Evolutionary conservation across 2,329 filamentous ascomycete genomes (phyloP), one percentile per base, ranked within the genome.

Genomic region (Clarireedia sp.): DNA sequence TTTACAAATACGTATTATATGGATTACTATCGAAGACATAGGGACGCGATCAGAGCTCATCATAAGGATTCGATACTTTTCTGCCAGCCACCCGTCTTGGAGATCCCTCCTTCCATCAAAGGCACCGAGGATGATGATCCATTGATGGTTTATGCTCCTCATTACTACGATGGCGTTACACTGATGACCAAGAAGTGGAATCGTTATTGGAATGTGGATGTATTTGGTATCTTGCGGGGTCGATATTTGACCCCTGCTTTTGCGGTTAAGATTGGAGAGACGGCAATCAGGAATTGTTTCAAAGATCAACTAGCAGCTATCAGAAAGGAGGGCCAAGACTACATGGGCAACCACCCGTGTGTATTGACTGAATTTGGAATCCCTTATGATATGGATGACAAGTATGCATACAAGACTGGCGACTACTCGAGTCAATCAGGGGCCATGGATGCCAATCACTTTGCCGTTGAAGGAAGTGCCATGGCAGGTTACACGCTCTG

Each of bases 121-220:
- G 91, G 85, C 12, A 96, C 91, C 0, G 75, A 78, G 26, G 92
- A 97, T 67, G 91, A 97, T 64, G 91, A 99, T 63, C 83, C 84
- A 3, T 89, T 86, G 59, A 86, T 97, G 80, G 87, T 91, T 2
- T 97, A 96, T 69, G 86, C 94, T 9, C 90, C 91, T 1, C 94
- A 99, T 71, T 99, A 89, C 69, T 99, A 99, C 70, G 94, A 99
- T 64, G 94, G 94, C 10, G 87, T 99, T 55, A 99, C 94, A 0
- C 77, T 99, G 3, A 88, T 99, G 80, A 97, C 90, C 12, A 99
- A 99, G 73, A 95, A 96, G 70, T 99, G 94, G 94, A 99, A 97
- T 68, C 87, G 91, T 40, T 84, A 87, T 16, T 99, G 94, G 87
- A 99, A 99, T 63, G 87, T 99, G 7, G 94, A 99, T 68, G 89